Percentiles rank a stretch among this genome's conserved stretches.
Evolutionary conservation across 1,284 basidiomycete genomes (phyloP).

Genomic region (Thelephora terrestris): DNA sequence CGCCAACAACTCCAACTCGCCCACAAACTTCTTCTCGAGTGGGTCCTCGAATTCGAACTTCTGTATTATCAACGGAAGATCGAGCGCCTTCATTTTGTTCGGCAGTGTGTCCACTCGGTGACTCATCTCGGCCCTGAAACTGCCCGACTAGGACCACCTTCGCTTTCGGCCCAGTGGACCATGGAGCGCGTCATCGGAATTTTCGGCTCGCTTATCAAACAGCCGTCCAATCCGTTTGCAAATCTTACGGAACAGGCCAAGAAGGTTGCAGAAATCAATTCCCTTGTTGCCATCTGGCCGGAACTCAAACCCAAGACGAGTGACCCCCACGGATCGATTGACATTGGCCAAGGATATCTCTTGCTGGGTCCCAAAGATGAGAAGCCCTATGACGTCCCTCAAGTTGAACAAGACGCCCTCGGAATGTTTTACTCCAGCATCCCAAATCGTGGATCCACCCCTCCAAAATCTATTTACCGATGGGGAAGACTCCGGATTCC

Average conservation of each 20-base stretch:
- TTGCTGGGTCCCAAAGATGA: not conserved
- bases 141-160: constrained; percentile 17
- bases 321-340: constrained; percentile 2
- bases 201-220: constrained; percentile 22
- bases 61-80: constrained; percentile 19
- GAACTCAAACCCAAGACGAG: constrained; percentile 5
- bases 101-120: too few species aligned
- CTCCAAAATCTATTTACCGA: not conserved
- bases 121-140: constrained; percentile 21
- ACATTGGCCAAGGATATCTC: constrained; percentile 11
- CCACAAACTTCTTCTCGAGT: constrained; percentile 15
- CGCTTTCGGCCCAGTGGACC: constrained; percentile 21
- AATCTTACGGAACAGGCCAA: too few species aligned
- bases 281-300: constrained; percentile 13
- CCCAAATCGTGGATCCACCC: not conserved
- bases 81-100: constrained; percentile 23
- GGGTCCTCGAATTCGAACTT: constrained; percentile 19
- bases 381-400: too few species aligned
- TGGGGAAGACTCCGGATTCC: constrained; percentile 22
- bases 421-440: not conserved
- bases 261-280: constrained; percentile 11
- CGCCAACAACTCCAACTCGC: constrained; percentile 11
- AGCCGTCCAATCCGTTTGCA: constrained; percentile 21
- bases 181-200: too few species aligned
- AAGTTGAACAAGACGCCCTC: too few species aligned